Conservation (phyloP, 805 yeast genomes). For the Wickerhamiella dianesei region DNA sequence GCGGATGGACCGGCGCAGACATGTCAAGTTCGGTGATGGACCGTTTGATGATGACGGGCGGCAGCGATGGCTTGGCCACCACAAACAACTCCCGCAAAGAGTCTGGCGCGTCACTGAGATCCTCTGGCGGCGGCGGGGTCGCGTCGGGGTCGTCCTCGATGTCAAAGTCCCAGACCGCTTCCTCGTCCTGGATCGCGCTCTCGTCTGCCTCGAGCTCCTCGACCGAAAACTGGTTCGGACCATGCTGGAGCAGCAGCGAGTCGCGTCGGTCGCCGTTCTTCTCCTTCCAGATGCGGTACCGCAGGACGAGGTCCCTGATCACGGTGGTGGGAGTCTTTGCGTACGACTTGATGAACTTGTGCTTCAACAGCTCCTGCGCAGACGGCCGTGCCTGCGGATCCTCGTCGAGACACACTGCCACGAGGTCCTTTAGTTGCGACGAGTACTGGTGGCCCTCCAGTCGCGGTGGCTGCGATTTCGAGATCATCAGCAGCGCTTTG, state of each 20-base stretch:
- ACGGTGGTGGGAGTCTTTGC: constrained; percentile 45
- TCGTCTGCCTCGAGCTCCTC: constrained; percentile 17
- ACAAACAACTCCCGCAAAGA: constrained; percentile 61
- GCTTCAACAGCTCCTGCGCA: constrained; percentile 71
- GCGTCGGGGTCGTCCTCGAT: constrained; percentile 7
- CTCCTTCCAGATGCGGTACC: constrained; percentile 42
- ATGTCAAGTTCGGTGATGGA: constrained; percentile 5
- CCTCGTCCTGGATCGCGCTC: constrained; percentile 31
- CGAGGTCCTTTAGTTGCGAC: constrained; percentile 62
- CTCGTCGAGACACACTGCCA: constrained; percentile 88
- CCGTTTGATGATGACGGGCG: constrained; percentile 16
- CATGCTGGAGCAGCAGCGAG: constrained; percentile 24
- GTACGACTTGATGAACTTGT: constrained; percentile 56
- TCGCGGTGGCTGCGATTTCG: constrained; percentile 88
- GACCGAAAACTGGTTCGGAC: constrained; percentile 30
- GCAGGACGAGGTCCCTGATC: constrained; percentile 58
- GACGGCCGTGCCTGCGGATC: constrained; percentile 76
- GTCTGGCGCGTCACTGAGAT: constrained; percentile 46
- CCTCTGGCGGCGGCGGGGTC: not conserved
- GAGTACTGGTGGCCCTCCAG: constrained; percentile 82
- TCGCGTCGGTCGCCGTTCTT: constrained; percentile 34
- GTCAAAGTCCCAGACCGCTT: constrained; percentile 23
- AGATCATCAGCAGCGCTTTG: constrained; percentile 87
- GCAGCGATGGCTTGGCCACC: constrained; percentile 29
- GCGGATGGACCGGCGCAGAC: constrained; percentile 22